phyloP scores from a whole-genome alignment of 768 basidiomycete genomes.

The Galerina sulciceps region DNA sequence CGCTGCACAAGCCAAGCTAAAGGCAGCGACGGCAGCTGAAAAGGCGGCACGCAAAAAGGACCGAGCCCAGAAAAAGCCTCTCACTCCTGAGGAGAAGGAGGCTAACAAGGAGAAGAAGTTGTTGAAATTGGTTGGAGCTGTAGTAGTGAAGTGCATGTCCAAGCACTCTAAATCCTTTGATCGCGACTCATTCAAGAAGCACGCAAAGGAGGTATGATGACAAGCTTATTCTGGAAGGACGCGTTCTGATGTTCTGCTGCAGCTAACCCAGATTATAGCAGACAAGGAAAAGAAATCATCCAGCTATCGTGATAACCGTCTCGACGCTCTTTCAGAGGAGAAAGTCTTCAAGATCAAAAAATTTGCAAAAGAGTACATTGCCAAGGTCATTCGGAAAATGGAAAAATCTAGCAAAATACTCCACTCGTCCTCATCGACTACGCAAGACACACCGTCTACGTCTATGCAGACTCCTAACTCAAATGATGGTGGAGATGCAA shows the following conservation, averaged over 20 bases:
- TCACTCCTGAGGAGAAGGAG: constrained; percentile 63
- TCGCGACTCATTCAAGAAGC: constrained; percentile 87
- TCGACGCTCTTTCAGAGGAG: constrained; percentile 83
- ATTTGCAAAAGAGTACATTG: constrained; percentile 89
- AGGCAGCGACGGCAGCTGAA: constrained; percentile 34
- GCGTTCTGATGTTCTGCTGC: constrained; percentile 10
- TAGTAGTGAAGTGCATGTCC: constrained; percentile 93
- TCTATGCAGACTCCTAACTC: constrained; percentile 45
- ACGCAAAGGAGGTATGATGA: constrained; percentile 84
- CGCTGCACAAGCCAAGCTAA: constrained; percentile 30
- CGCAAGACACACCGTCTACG: constrained; percentile 40
- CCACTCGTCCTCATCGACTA: constrained; percentile 17
- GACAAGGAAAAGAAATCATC: constrained; percentile 95
- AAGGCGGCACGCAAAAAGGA: constrained; percentile 38
- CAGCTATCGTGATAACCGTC: constrained; percentile 71
- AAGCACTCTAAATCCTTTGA: constrained; percentile 81
- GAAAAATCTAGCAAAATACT: constrained; percentile 53
- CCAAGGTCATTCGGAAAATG: constrained; percentile 74
- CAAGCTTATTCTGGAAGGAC: not conserved
- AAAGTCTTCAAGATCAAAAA: constrained; percentile 90
- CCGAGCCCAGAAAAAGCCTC: constrained; percentile 43
- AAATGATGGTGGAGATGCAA: constrained; percentile 32
- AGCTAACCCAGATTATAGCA: constrained; percentile 88
- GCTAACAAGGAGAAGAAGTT: constrained; percentile 81
- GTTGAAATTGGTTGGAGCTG: constrained; percentile 80